Percentiles rank a stretch among this genome's conserved stretches.
phyloP scores from a whole-genome alignment of 768 basidiomycete species.

The Suillus tomentosus region DNA sequence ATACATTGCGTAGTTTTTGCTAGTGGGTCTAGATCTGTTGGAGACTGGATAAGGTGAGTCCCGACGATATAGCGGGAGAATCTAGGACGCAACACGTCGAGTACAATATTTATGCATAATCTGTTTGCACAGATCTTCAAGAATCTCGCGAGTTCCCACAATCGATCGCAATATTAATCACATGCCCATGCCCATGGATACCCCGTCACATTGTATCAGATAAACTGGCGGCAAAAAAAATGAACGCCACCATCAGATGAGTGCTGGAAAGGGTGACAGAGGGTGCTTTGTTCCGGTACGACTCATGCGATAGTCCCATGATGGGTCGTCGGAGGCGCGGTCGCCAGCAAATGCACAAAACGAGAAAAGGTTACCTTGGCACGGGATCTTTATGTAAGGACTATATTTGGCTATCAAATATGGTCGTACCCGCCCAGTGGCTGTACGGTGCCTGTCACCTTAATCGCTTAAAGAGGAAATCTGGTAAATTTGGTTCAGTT shows the following conservation, averaged over 20 bases:
- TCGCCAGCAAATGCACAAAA: slow-evolving; percentile 7
- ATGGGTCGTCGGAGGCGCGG: slow-evolving; percentile 7
- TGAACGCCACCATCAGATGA: slow-evolving; percentile 3
- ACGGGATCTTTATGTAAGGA: not conserved
- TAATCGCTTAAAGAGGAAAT: slow-evolving; percentile 30
- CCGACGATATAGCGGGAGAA: not conserved
- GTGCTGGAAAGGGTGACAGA: not conserved
- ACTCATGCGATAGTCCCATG: slow-evolving; percentile 1
- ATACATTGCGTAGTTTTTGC: slow-evolving; percentile 9
- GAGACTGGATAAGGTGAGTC: not conserved
- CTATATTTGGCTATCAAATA: slow-evolving; percentile 2
- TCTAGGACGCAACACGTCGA: not conserved
- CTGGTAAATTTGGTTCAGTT: slow-evolving; percentile 26
- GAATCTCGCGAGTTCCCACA: not conserved
- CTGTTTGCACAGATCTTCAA: slow-evolving; percentile 1
- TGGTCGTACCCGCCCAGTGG: slow-evolving; percentile 21
- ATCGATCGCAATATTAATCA: not conserved
- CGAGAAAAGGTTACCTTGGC: slow-evolving; percentile 3
- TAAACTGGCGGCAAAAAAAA: not conserved
- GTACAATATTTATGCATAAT: slow-evolving; percentile 4
- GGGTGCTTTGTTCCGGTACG: not conserved
- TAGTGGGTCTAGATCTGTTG: not conserved
- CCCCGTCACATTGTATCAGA: not conserved
- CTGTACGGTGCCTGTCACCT: slow-evolving; percentile 31
- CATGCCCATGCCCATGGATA: not conserved